Conservation (phyloP, 495 filamentous ascomycete genomes). For the Aspergillus incahuasiensis region DNA sequence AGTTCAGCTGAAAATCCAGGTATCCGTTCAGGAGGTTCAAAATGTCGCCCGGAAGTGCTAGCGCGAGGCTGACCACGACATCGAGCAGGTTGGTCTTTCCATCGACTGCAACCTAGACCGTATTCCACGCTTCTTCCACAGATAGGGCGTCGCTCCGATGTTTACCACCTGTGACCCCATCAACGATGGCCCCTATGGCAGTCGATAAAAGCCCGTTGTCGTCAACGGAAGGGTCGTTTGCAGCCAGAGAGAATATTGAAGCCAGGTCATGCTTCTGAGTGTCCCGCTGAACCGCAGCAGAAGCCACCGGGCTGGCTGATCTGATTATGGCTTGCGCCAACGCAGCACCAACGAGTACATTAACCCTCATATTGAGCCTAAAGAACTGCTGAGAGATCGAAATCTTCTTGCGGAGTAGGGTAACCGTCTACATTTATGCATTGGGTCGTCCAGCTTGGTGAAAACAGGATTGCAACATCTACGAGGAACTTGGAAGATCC, state of each 20-base stretch:
- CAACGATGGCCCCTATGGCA: neutral
- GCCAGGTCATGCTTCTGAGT: neutral
- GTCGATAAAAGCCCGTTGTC: neutral
- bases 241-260: neutral
- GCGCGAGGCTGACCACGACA: conserved; percentile 8
- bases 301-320: neutral
- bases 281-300: neutral
- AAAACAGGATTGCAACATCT: neutral
- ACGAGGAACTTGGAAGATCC: neutral
- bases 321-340: neutral
- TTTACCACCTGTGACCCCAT: neutral
- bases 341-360: neutral
- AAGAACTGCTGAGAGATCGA: neutral
- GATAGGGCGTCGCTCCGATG: neutral
- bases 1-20: conserved; percentile 13
- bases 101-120: neutral
- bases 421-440: neutral
- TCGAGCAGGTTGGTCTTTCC: conserved; percentile 6
- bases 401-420: neutral
- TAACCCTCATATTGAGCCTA: neutral
- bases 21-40: conserved; percentile 15
- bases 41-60: conserved; percentile 11
- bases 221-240: neutral
- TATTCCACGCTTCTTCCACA: neutral
- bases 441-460: neutral